Evolutionary conservation across 108 stramenopile species (phyloP).

Genomic region (Chaetoceros tenuissimus): DNA sequence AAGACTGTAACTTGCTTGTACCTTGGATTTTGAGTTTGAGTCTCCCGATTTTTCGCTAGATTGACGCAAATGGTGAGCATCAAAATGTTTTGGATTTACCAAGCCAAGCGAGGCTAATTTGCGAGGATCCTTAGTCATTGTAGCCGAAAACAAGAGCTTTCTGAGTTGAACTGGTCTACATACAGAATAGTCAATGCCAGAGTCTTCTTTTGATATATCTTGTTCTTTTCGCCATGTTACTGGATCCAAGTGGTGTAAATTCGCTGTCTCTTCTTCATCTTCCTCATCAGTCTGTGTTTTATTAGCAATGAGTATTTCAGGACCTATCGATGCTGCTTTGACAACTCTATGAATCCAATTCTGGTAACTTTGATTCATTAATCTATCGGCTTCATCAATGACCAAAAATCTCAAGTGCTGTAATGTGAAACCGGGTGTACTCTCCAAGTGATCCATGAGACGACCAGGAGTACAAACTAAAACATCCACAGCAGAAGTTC

Average conservation of each 20-base stretch:
- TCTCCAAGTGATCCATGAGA: constrained; percentile 85
- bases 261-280: constrained; percentile 11
- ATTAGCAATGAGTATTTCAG: too few relatives aligned
- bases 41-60: constrained; percentile 4
- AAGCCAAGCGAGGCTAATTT: constrained; percentile 84
- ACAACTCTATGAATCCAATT: constrained; percentile 83
- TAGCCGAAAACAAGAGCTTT: constrained; percentile 86
- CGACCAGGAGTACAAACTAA: constrained; percentile 94
- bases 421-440: constrained; percentile 89
- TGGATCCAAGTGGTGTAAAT: constrained; percentile 23
- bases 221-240: constrained; percentile 28
- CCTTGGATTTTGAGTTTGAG: not conserved
- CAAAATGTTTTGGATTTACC: constrained; percentile 81
- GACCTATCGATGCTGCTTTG: constrained; percentile 40
- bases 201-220: not conserved
- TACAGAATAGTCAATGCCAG: constrained; percentile 5
- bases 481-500: constrained; percentile 71
- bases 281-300: not conserved
- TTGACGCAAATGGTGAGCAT: constrained; percentile 38
- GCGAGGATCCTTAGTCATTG: constrained; percentile 91
- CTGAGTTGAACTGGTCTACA: constrained; percentile 41
- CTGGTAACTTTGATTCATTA: constrained; percentile 89
- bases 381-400: constrained; percentile 92
- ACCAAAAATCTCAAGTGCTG: constrained; percentile 87
- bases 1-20: not conserved